Conservation (phyloP, 1,284 basidiomycete genomes). For the Heimioporus retisporus region DNA sequence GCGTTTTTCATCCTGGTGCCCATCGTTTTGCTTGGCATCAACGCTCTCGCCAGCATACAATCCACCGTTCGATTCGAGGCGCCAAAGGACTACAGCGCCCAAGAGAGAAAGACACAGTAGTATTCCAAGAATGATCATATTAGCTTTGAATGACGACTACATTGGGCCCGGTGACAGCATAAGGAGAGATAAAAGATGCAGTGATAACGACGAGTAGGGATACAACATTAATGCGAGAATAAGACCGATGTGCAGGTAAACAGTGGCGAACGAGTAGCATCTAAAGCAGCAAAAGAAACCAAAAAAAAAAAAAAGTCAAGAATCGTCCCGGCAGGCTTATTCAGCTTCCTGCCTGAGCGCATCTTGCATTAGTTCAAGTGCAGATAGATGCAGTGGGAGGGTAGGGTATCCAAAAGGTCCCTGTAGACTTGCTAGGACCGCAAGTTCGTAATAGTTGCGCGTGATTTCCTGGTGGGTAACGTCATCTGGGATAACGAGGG, state of each 20-base stretch:
- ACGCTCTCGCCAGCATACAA: conserved; percentile 81
- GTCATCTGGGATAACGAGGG: conserved; percentile 46
- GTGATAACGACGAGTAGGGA: conserved; percentile 35
- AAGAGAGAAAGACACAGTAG: conserved; percentile 86
- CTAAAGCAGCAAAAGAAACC: conserved; percentile 21
- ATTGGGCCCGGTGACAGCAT: conserved; percentile 29
- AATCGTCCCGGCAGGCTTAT: conserved; percentile 17
- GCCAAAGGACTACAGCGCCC: conserved; percentile 73
- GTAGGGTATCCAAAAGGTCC: conserved; percentile 56
- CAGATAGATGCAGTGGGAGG: conserved; percentile 76
- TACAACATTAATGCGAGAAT: conserved; percentile 37
- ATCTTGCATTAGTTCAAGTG: conserved; percentile 67
- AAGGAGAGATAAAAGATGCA: conserved; percentile 35
- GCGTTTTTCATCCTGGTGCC: conserved; percentile 80
- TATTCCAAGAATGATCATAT: conserved; percentile 33
- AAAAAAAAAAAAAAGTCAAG: conserved; percentile 1
- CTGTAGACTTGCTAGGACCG: conserved; percentile 66
- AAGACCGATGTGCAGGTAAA: conserved; percentile 22
- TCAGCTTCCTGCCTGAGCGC: conserved; percentile 45
- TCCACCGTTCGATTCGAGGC: conserved; percentile 71
- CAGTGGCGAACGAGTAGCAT: conserved; percentile 19
- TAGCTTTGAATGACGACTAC: conserved; percentile 33
- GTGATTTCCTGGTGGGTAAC: conserved; percentile 67
- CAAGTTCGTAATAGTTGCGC: conserved; percentile 73
- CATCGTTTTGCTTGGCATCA: conserved; percentile 72